Base-by-base conservation (phyloP, 192 early-diverging fungal genomes). In the Diversispora epigaea region DNA sequence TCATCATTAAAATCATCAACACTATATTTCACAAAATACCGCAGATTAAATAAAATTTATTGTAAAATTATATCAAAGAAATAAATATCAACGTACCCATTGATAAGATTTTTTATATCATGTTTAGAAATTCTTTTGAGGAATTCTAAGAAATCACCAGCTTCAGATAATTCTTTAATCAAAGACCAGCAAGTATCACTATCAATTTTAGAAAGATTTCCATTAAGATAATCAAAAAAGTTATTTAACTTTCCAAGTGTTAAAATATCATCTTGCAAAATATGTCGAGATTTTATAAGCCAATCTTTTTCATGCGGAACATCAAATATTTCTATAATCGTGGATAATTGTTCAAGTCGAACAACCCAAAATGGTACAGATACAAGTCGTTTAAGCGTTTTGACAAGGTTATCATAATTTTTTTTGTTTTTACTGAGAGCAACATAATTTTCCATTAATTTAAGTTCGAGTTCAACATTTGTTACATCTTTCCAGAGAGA, bases 1-100 rank as follows among this genome's bases (percentile, higher is more conserved):
- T 73, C 76, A 62, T 77, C 76, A 8, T 68, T 54, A 44, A 64
- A 57, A 49, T 77, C 76, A 21, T 77, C 68, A 22, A 54, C 69
- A 41, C 45, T 32, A 32, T 32, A 32, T 32, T 32, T 32, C 0
- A 32, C 2, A 32, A 32, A 32, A 32, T 32, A 32, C 25, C 25
- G 2, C 0, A 32, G 25, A 32, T 32, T 32, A 32, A 32, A 32
- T 32, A 32, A 32, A 32, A 1, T 32, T 32, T 32, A 32, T 32
- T 39, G 19, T 64, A 25, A 64, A 14, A 64, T 64, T 39, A 64
- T 21, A 21, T 64, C 62, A 6, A 64, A 19, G 4, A n/a, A 21
- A 14, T 6, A 21, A 25, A 32, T 39, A 14, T 32, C 25, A 1
- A 32, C 25, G 25, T 32, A 32, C 25, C 25, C 76, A 45, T 77